Percentiles rank a stretch among this genome's conserved stretches.
Evolutionary conservation across 306 rosid genomes (phyloP).

Genomic region (Geum urbanum): DNA sequence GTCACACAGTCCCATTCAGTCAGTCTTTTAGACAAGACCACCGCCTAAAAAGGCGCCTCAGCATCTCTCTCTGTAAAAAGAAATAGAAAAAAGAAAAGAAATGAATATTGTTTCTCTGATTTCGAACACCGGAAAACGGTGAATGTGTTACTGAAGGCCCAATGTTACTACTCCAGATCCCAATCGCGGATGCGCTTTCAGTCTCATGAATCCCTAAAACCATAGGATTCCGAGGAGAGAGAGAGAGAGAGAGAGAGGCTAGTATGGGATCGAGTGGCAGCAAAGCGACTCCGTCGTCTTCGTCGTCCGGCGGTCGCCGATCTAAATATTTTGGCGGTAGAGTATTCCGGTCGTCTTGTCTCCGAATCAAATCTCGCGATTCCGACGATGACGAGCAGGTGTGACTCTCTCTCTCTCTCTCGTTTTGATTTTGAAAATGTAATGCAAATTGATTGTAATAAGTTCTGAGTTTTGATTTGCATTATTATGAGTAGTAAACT

Average conservation of each 20-base stretch:
- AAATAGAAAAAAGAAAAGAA: no score
- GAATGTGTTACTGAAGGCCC: slow-evolving; percentile 3
- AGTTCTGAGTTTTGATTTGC: neutral
- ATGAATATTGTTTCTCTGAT: no score
- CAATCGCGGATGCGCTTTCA: slow-evolving; percentile 1
- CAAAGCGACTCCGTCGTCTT: slow-evolving; percentile 48
- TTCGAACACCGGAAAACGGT: no score
- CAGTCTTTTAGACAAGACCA: no score
- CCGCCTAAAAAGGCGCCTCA: neutral
- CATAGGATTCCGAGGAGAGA: slow-evolving; percentile 1
- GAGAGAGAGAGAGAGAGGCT: no score
- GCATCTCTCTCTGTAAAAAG: slow-evolving; percentile 20
- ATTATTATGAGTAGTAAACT: no score
- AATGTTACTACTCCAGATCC: slow-evolving; percentile 11
- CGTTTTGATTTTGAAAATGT: no score
- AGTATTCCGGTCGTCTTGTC: slow-evolving; percentile 67
- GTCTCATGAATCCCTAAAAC: neutral
- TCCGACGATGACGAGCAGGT: slow-evolving; percentile 68
- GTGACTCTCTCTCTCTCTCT: slow-evolving; percentile 7
- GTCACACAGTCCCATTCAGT: no score
- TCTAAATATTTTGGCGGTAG: slow-evolving; percentile 24
- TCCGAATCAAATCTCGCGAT: slow-evolving; percentile 62
- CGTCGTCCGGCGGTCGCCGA: slow-evolving; percentile 23
- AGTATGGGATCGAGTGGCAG: slow-evolving; percentile 86
- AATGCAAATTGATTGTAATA: no score